Base-by-base conservation (phyloP, 768 basidiomycete genomes). In the Tubosaeta brunneosetosa region DNA sequence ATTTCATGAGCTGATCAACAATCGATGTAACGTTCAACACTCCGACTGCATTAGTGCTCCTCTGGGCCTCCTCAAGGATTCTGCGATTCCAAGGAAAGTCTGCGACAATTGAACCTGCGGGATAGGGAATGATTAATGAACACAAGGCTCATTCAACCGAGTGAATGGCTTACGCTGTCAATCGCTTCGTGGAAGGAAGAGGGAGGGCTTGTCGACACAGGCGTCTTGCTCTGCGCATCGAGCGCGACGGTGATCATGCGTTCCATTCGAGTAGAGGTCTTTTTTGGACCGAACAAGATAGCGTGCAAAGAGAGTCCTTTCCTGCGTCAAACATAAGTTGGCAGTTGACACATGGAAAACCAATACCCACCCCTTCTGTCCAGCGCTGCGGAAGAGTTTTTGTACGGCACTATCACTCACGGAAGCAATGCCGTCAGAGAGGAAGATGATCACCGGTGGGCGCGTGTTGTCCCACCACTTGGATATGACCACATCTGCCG, bases 241-340 rank as follows among this genome's bases (percentile, higher is more conserved):
- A 60, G 60, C 1, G 83, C 83, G 8, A 81, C 69, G 5, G 70
- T 55, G 3, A 76, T 64, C 82, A 84, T 84, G 4, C 66, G 62
- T 14, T 70, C 60, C 47, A 84, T 67, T 13, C 62, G 52, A 3
- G 34, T 19, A 47, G 53, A 55, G 2, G 50, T 62, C 32, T 0
- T 6, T n/a, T 64, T 55, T 2, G 71, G 67, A 6, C 81, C 83
- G 38, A 84, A 84, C 2, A 77, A 69, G 31, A 84, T 78, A 0
- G 82, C 67, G 16, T 84, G 83, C 52, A 84, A 76, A 2, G 82
- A 81, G 4, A 84, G 68, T 14, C 78, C 73, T 67, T 74, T 77
- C 19, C 82, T 84, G 32, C 11, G 27, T 12, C 26, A 13, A 27
- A 40, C n/a, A 16, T 54, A 10, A 44, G 5, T 27, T 31, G 41